Percentiles rank a stretch among this genome's conserved stretches.
Evolutionary conservation across 768 basidiomycete genomes (phyloP).

Genomic region (Amanita exitialis): DNA sequence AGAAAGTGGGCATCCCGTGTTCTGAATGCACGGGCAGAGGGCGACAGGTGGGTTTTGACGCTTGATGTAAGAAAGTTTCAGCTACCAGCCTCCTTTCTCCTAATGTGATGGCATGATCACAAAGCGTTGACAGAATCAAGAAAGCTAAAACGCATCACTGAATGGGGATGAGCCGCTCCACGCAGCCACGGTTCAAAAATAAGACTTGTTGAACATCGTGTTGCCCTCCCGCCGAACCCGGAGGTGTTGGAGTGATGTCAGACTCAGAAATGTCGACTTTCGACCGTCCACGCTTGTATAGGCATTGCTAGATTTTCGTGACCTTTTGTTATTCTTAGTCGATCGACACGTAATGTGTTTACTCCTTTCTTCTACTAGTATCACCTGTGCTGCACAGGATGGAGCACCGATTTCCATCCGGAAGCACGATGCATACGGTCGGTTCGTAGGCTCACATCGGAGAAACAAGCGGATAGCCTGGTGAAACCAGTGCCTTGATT

Average conservation of each 20-base stretch:
- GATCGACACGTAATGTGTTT: neutral
- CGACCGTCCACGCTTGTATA: neutral
- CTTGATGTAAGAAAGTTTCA: neutral
- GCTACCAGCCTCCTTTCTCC: neutral
- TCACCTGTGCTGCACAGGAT: neutral
- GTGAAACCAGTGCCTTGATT: neutral
- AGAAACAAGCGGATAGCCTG: neutral
- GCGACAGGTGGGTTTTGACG: too few species aligned
- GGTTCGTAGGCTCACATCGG: neutral
- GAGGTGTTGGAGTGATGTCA: neutral
- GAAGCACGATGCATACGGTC: neutral
- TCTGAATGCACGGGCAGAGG: neutral
- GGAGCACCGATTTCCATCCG: neutral
- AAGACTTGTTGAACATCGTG: neutral
- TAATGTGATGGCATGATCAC: neutral
- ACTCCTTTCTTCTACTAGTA: neutral
- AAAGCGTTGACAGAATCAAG: conserved; percentile 5
- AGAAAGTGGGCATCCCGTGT: neutral
- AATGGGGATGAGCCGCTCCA: neutral
- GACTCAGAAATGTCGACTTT: neutral
- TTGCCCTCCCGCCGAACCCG: neutral
- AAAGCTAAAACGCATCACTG: conserved; percentile 3
- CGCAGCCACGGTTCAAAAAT: neutral
- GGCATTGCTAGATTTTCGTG: neutral
- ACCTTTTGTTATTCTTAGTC: neutral